phyloP scores from a whole-genome alignment of 1,284 basidiomycete genomes.

The Microbotryomycetes sp. region DNA sequence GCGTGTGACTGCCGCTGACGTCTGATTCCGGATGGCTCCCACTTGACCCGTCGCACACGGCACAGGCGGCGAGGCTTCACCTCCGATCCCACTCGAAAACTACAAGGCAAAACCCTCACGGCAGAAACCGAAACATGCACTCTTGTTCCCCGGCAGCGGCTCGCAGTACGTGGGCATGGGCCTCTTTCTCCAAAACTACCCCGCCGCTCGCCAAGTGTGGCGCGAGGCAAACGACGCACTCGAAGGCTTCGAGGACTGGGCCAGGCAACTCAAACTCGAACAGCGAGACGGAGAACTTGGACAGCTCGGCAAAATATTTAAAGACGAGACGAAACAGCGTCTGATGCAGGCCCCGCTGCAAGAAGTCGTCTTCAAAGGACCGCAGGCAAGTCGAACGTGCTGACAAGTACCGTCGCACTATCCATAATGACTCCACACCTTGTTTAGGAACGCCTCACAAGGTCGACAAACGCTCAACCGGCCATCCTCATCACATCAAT shows the following conservation, averaged over 20 bases:
- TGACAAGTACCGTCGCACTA: no score
- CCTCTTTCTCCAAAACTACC: conserved; percentile 20
- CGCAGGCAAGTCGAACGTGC: conserved; percentile 24
- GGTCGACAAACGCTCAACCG: conserved; percentile 37
- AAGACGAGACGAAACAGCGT: conserved; percentile 11
- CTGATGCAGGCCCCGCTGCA: conserved; percentile 23
- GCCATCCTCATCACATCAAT: conserved; percentile 38
- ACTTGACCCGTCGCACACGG: neutral
- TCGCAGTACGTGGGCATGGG: conserved; percentile 39
- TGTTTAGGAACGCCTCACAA: conserved; percentile 34
- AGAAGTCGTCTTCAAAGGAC: conserved; percentile 27
- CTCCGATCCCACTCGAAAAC: conserved; percentile 23
- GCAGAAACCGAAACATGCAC: conserved; percentile 19
- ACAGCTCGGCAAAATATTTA: conserved; percentile 21
- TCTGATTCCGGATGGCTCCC: no score
- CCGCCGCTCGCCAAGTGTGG: conserved; percentile 32
- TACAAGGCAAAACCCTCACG: conserved; percentile 9
- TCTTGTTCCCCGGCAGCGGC: conserved; percentile 37
- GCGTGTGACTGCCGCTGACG: no score
- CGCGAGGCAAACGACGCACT: conserved; percentile 35
- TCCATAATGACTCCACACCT: no score
- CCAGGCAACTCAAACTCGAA: conserved; percentile 20
- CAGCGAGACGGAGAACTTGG: conserved; percentile 28
- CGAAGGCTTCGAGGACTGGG: conserved; percentile 29
- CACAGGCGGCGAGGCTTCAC: neutral